These are phyloP conservation scores for Colletotrichum chlorophyti DNA, from an alignment of 2,329 filamentous ascomycete species.

Conservation along the genomic window DNA sequence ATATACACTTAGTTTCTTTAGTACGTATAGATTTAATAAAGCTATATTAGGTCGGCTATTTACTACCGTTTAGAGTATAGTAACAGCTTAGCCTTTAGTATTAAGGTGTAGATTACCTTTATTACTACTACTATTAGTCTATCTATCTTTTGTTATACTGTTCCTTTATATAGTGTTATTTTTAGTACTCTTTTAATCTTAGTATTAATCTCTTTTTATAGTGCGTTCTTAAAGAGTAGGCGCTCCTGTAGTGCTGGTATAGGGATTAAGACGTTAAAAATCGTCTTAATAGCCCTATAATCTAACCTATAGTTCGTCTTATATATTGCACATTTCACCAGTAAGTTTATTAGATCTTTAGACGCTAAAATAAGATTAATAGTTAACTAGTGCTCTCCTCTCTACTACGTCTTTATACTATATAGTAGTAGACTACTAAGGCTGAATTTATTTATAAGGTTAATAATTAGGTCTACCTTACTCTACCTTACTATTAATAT, in stretches of 20 bases:
- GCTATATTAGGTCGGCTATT: slow-evolving; percentile 36
- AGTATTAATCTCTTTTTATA: slow-evolving; percentile 33
- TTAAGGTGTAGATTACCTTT: slow-evolving; percentile 20
- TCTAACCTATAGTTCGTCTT: slow-evolving; percentile 37
- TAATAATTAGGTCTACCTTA: slow-evolving; percentile 43
- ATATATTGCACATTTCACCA: slow-evolving; percentile 28
- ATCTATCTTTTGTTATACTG: background rate
- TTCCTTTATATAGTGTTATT: slow-evolving; percentile 33
- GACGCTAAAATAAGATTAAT: slow-evolving; percentile 36
- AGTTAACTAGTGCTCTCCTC: slow-evolving; percentile 30
- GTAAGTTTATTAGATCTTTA: slow-evolving; percentile 30
- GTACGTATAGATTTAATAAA: slow-evolving; percentile 36
- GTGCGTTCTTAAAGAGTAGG: slow-evolving; percentile 36
- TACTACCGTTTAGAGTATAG: slow-evolving; percentile 38
- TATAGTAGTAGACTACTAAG: slow-evolving; percentile 41
- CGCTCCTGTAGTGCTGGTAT: slow-evolving; percentile 19
- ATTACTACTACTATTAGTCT: background rate
- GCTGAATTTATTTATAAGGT: slow-evolving; percentile 41
- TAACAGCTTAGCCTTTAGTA: slow-evolving; percentile 34
- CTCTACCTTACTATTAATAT: slow-evolving; percentile 36
- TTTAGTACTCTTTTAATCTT: slow-evolving; percentile 9
- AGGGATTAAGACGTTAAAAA: slow-evolving; percentile 33
- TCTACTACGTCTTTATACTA: slow-evolving; percentile 43
- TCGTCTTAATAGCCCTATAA: slow-evolving; percentile 37
- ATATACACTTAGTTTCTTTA: slow-evolving; percentile 35